These are phyloP conservation scores for Ceratobasidium sp. DNA, from an alignment of 1,284 basidiomycete species.

Conservation along the genomic window DNA sequence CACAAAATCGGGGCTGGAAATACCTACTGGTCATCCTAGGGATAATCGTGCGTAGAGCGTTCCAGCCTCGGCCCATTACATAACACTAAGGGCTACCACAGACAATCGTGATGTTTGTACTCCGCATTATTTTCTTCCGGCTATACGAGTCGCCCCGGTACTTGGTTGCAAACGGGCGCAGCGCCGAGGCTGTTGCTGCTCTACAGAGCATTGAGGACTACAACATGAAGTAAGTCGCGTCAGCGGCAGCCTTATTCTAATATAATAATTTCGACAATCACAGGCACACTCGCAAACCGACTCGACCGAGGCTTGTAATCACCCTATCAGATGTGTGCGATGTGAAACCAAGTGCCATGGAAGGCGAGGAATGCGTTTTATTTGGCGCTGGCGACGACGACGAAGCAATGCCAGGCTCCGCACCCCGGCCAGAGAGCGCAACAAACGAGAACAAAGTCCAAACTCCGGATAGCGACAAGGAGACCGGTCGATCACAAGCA, in stretches of 20 bases:
- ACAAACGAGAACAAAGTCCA: conserved; percentile 25
- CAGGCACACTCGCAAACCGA: conserved; percentile 41
- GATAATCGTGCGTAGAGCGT: conserved; percentile 61
- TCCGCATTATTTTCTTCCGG: conserved; percentile 86
- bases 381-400: conserved; percentile 25
- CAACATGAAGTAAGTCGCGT: conserved; percentile 56
- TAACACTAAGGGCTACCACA: conserved; percentile 51
- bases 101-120: conserved; percentile 86
- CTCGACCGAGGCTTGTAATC: conserved; percentile 17
- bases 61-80: conserved; percentile 8
- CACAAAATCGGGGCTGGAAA: conserved; percentile 85
- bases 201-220: conserved; percentile 82
- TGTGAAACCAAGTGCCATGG: conserved; percentile 31
- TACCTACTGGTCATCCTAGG: conserved; percentile 78
- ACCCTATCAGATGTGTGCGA: conserved; percentile 36
- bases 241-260: not conserved
- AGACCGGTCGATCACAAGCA: not conserved
- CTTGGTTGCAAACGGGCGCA: conserved; percentile 82
- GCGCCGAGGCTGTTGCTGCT: conserved; percentile 79
- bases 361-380: conserved; percentile 17
- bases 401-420: not conserved
- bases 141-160: conserved; percentile 93
- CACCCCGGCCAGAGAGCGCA: not conserved
- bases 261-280: not conserved
- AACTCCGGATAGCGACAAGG: conserved; percentile 25